Evolutionary conservation across 192 early-diverging fungal species (phyloP).

Genomic region (Phycomyces nitens): DNA sequence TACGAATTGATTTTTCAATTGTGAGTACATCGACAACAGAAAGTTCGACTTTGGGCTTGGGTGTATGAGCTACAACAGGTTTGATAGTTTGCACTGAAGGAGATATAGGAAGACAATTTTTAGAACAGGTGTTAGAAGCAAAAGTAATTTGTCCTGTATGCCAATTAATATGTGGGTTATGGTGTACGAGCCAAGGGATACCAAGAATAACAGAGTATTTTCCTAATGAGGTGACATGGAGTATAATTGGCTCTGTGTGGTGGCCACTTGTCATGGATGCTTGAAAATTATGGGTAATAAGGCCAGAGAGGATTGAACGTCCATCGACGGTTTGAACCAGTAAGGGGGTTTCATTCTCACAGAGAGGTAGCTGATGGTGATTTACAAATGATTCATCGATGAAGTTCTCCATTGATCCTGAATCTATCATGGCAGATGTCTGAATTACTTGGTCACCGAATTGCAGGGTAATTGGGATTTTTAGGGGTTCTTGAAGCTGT

Average conservation of each 20-base stretch:
- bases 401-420: constrained; percentile 4
- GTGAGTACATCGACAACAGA: no score
- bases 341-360: background rate
- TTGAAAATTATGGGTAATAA: background rate
- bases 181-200: constrained; percentile 1
- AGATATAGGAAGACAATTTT: background rate
- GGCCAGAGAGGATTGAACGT: background rate
- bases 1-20: no score
- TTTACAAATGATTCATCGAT: background rate
- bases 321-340: constrained; percentile 5
- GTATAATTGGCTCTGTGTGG: background rate
- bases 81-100: background rate
- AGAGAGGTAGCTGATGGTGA: background rate
- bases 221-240: background rate
- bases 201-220: constrained; percentile 12
- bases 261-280: background rate
- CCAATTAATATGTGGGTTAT: constrained; percentile 4
- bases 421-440: constrained; percentile 8
- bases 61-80: no score
- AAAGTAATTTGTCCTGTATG: background rate
- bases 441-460: background rate
- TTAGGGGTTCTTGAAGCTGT: no score
- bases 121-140: background rate
- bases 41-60: no score
- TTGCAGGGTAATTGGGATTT: background rate